Evolutionary conservation across 768 basidiomycete genomes (phyloP).

Genomic region (Russula sp.): DNA sequence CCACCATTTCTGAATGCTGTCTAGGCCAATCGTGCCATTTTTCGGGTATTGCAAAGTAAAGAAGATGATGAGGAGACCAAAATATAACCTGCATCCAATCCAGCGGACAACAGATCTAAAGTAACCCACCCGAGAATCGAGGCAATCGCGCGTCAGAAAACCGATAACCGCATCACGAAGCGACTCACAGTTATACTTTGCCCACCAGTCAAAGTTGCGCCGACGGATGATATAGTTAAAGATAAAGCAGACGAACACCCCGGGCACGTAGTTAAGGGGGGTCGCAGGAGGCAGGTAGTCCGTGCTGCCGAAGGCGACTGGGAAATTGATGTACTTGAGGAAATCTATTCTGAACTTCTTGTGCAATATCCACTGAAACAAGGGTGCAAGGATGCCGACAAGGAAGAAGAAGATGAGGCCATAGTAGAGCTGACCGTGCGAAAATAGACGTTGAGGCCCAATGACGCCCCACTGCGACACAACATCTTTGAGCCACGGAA

Average conservation of each 20-base stretch:
- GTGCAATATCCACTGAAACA: constrained; percentile 50
- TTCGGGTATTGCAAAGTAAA: constrained; percentile 62
- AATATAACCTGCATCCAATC: constrained; percentile 65
- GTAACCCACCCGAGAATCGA: too few relatives aligned
- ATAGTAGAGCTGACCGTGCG: constrained; percentile 12
- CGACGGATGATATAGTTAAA: constrained; percentile 42
- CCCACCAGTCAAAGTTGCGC: constrained; percentile 42
- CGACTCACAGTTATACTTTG: constrained; percentile 40
- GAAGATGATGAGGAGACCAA: constrained; percentile 55
- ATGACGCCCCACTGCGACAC: constrained; percentile 57
- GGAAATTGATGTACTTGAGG: constrained; percentile 58
- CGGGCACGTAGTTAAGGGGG: constrained; percentile 36
- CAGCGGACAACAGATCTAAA: constrained; percentile 62
- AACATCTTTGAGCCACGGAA: not conserved
- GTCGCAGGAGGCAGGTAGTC: too few relatives aligned
- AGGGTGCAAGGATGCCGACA: constrained; percentile 60
- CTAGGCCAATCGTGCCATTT: constrained; percentile 56
- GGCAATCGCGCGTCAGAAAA: not conserved
- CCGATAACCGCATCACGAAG: not conserved
- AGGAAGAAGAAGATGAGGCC: constrained; percentile 71
- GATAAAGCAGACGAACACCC: constrained; percentile 39
- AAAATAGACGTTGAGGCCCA: constrained; percentile 51
- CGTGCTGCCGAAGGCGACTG: constrained; percentile 44
- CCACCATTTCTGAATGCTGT: constrained; percentile 63
- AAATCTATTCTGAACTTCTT: constrained; percentile 26